Base-by-base conservation (phyloP, 1,284 basidiomycete genomes). In the Rhodotorula sp. region DNA sequence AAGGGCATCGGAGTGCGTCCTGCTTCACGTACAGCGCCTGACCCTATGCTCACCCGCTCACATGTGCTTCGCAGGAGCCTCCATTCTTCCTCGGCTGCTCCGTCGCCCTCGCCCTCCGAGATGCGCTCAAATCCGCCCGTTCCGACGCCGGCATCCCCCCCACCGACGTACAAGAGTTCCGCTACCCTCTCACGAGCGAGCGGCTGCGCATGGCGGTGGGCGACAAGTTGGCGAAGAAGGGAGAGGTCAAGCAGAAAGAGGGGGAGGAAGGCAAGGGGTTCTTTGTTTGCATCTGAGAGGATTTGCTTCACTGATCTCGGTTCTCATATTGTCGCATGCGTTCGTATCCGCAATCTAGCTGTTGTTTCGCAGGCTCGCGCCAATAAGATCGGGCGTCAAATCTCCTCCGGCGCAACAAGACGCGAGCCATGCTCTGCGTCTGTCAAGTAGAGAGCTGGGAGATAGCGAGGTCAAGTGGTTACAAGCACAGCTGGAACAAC, bases 61-160 rank as follows among this genome's bases (percentile, higher is more conserved):
- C 36, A 29, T 27, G 9, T 19, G 10, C 17, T 5, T 1, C 20
- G 24, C 61, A 79, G 76, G 77, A 81, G 55, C 80, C 80, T 22
- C 80, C 80, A 39, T 74, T 81, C 62, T 79, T 80, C 73, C 68
- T 81, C 46, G 80, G 79, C 22, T 65, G 66, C 13, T 72, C 76
- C 5, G 79, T 79, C 11, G 77, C 77, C 57, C 77, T 80, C 62
- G 80, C 80, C 8, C 71, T 81, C 15, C 77, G 78, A 24, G 72
- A 80, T 36, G 79, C 79, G 11, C 75, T 81, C 47, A 59, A 71
- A 3, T 76, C 77, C 9, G 79, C 78, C 2, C 68, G 80, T 7
- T 58, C 56, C 47, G 79, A 80, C 34, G 75, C 76, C 34, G 64
- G 75, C 1, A 29, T 74, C 22, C n/a, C 67, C 59, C 36, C 55